Evolutionary conservation across 2,329 filamentous ascomycete species (phyloP), one percentile per base, ranked within the genome.

Genomic region (Phyllosticta citriasiana): DNA sequence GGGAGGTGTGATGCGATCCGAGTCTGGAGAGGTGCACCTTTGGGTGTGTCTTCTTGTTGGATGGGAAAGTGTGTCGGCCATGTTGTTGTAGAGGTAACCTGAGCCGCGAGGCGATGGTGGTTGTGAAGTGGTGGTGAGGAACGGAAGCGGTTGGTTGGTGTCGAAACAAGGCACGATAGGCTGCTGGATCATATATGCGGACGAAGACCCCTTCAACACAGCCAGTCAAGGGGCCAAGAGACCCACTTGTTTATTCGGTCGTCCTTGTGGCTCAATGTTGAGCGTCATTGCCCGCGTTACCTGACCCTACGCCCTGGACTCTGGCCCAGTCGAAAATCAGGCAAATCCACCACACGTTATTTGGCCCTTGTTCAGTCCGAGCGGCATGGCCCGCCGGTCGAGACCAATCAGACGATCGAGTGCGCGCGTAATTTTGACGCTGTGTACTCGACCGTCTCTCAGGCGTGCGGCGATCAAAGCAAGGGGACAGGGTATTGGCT

Each of bases 381-480:
- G 59, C 33, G 56, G 55, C 54, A 53, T 57, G 54, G 54, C 54
- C 19, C 53, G 14, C 24, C 4, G 47, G 59, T 40, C 26, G 54
- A 25, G 50, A 50, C 59, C 59, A 61, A 61, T 61, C 26, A 47
- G 59, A n/a, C 54, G 50, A 19, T 27, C 26, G 54, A 55, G 54
- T 22, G 54, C 47, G 59, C 47, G 59, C 59, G 59, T 50, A 61
- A 61, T 57, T 54, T 55, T 61, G 59, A 61, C 55, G 59, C 54
- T 57, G 54, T 61, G 59, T 16, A 40, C 54, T 61, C 30, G 51
- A 57, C 53, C 57, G 53, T 61, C 59, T 61, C 53, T 57, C 50
- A 57, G 59, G 59, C 55, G 59, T 61, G 59, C 47, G 59, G 59
- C 59, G 59, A 61, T 61, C 59, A 55, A 61, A 61, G 59, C 40